A percentile compares a stretch with the other conserved stretches of the same genome.
These are phyloP conservation scores for Primulina huaijiensis DNA, from an alignment of 257 asterid species.

Conservation along the genomic window DNA sequence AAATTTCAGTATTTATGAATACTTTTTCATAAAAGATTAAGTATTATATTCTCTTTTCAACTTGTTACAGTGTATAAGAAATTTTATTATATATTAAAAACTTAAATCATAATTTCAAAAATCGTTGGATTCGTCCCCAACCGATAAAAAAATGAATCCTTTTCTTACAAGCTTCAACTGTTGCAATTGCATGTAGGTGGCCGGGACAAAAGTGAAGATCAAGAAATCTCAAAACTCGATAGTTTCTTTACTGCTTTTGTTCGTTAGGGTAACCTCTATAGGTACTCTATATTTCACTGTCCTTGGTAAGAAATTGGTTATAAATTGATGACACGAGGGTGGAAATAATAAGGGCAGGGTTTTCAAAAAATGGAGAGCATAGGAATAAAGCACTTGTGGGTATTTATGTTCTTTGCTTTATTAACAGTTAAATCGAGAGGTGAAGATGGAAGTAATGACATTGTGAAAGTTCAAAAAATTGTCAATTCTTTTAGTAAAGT, in stretches of 20 bases:
- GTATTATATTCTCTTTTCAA: background rate
- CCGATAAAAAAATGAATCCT: constrained; percentile 15
- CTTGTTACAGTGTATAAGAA: background rate
- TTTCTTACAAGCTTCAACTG: constrained; percentile 34
- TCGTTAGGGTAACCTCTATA: constrained; percentile 22
- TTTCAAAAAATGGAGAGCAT: constrained; percentile 23
- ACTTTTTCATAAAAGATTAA: background rate
- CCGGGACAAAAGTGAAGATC: constrained; percentile 47
- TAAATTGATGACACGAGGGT: constrained; percentile 29
- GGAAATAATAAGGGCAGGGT: background rate
- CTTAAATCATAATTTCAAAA: too few relatives aligned
- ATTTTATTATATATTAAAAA: too few relatives aligned
- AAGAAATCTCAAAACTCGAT: constrained; percentile 38
- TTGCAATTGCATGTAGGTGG: constrained; percentile 23
- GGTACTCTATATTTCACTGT: background rate
- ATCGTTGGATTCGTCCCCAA: background rate
- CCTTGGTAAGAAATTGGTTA: constrained; percentile 11
- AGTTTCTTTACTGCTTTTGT: background rate
- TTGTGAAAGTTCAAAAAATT: constrained; percentile 9
- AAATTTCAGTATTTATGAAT: background rate
- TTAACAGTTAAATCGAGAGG: constrained; percentile 26
- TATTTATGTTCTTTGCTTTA: constrained; percentile 20
- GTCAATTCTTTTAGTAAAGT: background rate
- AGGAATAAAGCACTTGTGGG: constrained; percentile 6
- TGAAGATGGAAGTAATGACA: constrained; percentile 12